phyloP scores from a whole-genome alignment of 352 stramenopile species.

The Phytophthora megakarya region DNA sequence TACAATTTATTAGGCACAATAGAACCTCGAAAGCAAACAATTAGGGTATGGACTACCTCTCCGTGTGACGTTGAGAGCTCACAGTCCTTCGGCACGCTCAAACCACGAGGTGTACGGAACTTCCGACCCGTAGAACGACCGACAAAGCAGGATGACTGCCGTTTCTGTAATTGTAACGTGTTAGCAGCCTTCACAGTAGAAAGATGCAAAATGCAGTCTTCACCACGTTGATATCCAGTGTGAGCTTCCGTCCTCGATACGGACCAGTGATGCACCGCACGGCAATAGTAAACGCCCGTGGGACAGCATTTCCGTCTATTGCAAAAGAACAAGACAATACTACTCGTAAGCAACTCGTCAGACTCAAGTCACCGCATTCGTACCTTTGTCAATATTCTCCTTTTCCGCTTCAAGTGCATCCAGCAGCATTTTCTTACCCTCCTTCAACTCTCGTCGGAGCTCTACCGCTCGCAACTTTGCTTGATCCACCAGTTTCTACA shows the following conservation, averaged over 20 bases:
- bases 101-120: slow-evolving; percentile 66
- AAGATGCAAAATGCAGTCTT: not conserved
- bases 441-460: slow-evolving; percentile 54
- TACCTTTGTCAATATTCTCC: slow-evolving; percentile 49
- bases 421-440: slow-evolving; percentile 60
- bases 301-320: slow-evolving; percentile 28
- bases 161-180: slow-evolving; percentile 29
- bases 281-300: slow-evolving; percentile 49
- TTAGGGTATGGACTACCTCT: slow-evolving; percentile 42
- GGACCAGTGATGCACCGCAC: slow-evolving; percentile 58
- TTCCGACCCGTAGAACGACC: slow-evolving; percentile 83
- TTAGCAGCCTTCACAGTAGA: not conserved
- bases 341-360: not conserved
- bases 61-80: slow-evolving; percentile 86
- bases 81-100: slow-evolving; percentile 80
- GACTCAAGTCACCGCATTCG: not conserved
- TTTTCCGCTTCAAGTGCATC: slow-evolving; percentile 65
- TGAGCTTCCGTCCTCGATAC: slow-evolving; percentile 66
- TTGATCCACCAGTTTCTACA: slow-evolving; percentile 66
- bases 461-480: slow-evolving; percentile 50
- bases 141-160: slow-evolving; percentile 66
- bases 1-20: not conserved
- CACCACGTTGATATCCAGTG: slow-evolving; percentile 65
- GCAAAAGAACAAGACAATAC: too few species aligned
- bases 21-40: not conserved